Percentiles rank a stretch among this genome's conserved stretches.
Evolutionary conservation across 169 alveolate species (phyloP).

Genomic region (Ichthyophthirius multifiliis): DNA sequence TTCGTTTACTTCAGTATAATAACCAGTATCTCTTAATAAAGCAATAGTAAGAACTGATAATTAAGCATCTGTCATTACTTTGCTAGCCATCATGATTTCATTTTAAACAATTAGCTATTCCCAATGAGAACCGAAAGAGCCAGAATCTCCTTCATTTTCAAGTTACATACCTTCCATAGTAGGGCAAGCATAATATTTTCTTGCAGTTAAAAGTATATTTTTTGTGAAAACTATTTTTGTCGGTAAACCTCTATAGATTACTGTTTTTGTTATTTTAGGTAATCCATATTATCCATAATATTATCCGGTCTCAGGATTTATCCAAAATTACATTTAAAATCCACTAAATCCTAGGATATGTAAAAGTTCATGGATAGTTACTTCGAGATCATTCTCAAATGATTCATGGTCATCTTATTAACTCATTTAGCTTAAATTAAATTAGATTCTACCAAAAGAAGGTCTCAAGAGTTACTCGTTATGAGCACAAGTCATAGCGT

Average conservation of each 20-base stretch:
- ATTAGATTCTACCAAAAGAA: neutral
- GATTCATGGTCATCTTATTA: too few relatives aligned
- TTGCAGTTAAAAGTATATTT: conserved; percentile 27
- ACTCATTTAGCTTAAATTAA: too few relatives aligned
- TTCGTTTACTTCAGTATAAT: neutral
- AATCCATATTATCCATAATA: too few relatives aligned
- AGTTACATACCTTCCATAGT: conserved; percentile 19
- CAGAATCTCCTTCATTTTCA: conserved; percentile 47
- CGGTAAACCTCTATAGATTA: too few relatives aligned
- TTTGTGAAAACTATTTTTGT: conserved; percentile 11
- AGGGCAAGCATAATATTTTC: conserved; percentile 31
- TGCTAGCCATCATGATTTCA: conserved; percentile 38
- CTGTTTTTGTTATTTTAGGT: too few relatives aligned
- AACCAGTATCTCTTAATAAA: conserved; percentile 27
- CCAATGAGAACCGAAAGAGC: conserved; percentile 46
- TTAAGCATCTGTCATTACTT: neutral
- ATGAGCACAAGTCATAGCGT: neutral
- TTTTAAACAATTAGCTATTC: conserved; percentile 19
- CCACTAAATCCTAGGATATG: neutral
- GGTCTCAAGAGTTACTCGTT: neutral
- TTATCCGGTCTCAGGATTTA: too few relatives aligned
- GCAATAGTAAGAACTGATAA: conserved; percentile 28
- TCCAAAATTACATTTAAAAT: too few relatives aligned
- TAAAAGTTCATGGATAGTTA: neutral
- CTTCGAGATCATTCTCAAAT: too few relatives aligned